Conservation (phyloP, 306 rosid genomes). For the Delonix regia region DNA sequence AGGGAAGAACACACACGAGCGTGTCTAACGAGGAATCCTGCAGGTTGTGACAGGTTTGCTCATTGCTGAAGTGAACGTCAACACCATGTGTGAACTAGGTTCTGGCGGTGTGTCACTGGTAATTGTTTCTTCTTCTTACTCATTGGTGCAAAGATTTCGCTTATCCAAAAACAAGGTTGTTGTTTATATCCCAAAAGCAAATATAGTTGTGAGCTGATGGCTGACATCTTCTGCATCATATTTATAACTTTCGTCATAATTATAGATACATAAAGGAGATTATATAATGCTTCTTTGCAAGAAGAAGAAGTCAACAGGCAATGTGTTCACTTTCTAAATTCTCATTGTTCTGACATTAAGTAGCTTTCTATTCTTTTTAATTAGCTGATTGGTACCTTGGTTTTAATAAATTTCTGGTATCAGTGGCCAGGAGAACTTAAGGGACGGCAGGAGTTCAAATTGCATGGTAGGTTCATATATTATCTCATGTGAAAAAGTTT, state of each 20-base stretch:
- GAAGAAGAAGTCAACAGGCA: background rate
- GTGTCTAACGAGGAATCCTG: constrained; percentile 16
- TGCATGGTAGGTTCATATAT: constrained; percentile 58
- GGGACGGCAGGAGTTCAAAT: constrained; percentile 79
- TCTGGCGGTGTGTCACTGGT: constrained; percentile 81
- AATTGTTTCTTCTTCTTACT: constrained; percentile 34
- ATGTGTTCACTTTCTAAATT: constrained; percentile 13
- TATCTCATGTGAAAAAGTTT: background rate
- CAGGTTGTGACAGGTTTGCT: constrained; percentile 85
- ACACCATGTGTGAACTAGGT: constrained; percentile 85
- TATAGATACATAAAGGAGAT: background rate
- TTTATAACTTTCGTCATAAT: background rate
- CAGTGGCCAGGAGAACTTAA: constrained; percentile 81
- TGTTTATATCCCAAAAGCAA: background rate
- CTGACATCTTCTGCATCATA: background rate
- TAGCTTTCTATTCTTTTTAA: constrained; percentile 15
- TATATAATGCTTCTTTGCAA: background rate
- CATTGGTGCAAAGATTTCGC: background rate
- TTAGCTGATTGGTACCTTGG: constrained; percentile 27
- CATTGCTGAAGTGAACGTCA: constrained; percentile 78
- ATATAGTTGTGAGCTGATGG: constrained; percentile 13
- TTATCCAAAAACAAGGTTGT: background rate
- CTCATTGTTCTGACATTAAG: constrained; percentile 18
- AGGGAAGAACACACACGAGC: background rate
- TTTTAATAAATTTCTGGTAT: constrained; percentile 57